Evolutionary conservation across 768 basidiomycete genomes (phyloP).

Genomic region (Trametes villosa): DNA sequence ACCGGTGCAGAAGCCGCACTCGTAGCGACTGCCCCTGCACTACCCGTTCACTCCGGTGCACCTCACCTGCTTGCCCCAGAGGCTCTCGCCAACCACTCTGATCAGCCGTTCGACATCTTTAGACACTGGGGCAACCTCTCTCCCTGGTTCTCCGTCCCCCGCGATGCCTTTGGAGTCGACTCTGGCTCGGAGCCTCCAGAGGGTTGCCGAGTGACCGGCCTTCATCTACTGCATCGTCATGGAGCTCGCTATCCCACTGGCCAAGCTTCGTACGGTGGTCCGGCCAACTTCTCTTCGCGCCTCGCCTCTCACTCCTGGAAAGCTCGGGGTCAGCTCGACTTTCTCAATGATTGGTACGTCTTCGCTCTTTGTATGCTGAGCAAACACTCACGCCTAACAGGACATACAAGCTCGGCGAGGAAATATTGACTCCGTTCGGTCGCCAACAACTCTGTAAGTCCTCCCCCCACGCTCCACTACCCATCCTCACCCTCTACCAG

Average conservation of each 20-base stretch:
- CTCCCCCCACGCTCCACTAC: background rate
- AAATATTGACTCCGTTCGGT: constrained; percentile 88
- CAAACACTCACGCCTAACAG: constrained; percentile 40
- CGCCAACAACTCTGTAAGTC: constrained; percentile 79
- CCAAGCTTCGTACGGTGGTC: constrained; percentile 66
- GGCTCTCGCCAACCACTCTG: constrained; percentile 24
- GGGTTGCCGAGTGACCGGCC: constrained; percentile 69
- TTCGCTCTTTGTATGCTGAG: background rate
- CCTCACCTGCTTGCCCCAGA: constrained; percentile 58
- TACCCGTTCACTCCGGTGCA: constrained; percentile 75
- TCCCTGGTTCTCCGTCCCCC: constrained; percentile 81
- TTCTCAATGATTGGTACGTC: constrained; percentile 81
- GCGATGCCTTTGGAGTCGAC: constrained; percentile 70
- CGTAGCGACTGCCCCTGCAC: constrained; percentile 72
- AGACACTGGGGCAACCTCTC: constrained; percentile 84
- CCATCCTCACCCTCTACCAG: constrained; percentile 26
- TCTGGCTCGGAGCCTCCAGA: constrained; percentile 71
- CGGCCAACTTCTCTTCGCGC: constrained; percentile 57
- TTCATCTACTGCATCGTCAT: constrained; percentile 83
- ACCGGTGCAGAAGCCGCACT: constrained; percentile 80
- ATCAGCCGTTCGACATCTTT: constrained; percentile 62
- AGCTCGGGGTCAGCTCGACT: constrained; percentile 65
- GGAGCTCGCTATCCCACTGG: constrained; percentile 74
- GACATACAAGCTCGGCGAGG: constrained; percentile 91
- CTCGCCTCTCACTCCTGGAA: constrained; percentile 63